Evolutionary conservation across 805 yeast genomes (phyloP), one percentile per base, ranked within the genome.

Genomic region (Ogataea nonfermentans): DNA sequence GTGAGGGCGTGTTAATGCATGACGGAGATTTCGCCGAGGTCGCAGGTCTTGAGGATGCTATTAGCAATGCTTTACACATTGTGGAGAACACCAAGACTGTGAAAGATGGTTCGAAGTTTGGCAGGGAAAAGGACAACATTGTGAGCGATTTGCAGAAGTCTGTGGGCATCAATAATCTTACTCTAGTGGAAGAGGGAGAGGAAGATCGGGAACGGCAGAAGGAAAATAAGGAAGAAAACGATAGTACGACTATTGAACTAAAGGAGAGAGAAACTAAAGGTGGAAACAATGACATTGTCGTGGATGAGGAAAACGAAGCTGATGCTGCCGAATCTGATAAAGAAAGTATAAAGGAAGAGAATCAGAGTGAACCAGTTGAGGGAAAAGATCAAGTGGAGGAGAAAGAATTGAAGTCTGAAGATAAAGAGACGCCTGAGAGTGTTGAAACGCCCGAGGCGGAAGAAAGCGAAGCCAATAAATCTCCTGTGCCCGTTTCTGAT

Each of bases 1-100:
- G 68, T 38, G 84, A 76, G 51, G 85, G 84, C 32, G 85, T 79
- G 0, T 62, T 79, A 41, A 60, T 73, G 23, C 52, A 55, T 32
- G 79, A 71, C 45, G 80, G 76, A 34, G 71, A 73, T 1, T 74
- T 68, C 46, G 63, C 68, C 5, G 71, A 67, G 35, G 67, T 73
- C 44, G 68, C 69, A 24, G 70, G 67, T 37, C 66, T 75, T 38
- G 80, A 76, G 48, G 68, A 65, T 31, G 74, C 77, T 53, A 68
- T 74, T 34, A 67, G 67, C 38, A 65, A 62, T 30, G 77, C 75
- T n/a, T 63, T 74, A 51, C 64, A 56, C 34, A 45, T 53, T 15
- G 65, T 59, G 30, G 59, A 52, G 43, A 45, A 46, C 25, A 45
- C 57, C 9, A 50, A 47, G 32, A 47, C 49, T 26, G 51, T 47